A percentile compares a stretch with the other conserved stretches of the same genome.
Conservation (phyloP, 140 eudicot species). For the Oenanthe javanica region DNA sequence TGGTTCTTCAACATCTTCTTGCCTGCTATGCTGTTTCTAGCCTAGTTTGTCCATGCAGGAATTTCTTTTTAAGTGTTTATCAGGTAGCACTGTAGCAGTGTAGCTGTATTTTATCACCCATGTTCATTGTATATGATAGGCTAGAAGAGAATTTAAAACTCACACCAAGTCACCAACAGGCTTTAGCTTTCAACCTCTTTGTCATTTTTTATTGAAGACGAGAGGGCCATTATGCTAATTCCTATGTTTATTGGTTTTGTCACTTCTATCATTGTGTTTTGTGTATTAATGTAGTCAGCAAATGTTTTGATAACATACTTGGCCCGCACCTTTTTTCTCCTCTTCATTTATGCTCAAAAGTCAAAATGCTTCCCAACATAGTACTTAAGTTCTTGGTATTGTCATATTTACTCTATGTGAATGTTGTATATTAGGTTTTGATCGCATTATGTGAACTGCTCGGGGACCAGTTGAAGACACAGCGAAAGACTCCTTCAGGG, state of each 20-base stretch:
- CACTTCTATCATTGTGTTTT: background rate
- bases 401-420: background rate
- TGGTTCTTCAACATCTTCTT: background rate
- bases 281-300: background rate
- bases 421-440: slow-evolving; percentile 41
- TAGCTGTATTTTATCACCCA: background rate
- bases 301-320: background rate
- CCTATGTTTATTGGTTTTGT: background rate
- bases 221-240: background rate
- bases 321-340: background rate
- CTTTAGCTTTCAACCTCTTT: background rate
- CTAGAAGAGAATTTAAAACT: background rate
- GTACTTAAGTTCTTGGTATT: background rate
- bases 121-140: background rate
- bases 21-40: background rate
- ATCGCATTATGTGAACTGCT: slow-evolving; percentile 66
- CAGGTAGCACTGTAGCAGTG: too few relatives aligned
- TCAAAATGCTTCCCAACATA: background rate
- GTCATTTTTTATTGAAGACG: too few relatives aligned
- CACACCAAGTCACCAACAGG: background rate
- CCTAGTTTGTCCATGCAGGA: background rate
- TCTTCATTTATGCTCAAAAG: background rate
- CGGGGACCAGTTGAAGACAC: slow-evolving; percentile 68
- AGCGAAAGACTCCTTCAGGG: slow-evolving; percentile 30
- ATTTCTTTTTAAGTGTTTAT: background rate